These are phyloP conservation scores for Candida pseudoglaebosa DNA, from an alignment of 805 yeast species.

Conservation along the genomic window DNA sequence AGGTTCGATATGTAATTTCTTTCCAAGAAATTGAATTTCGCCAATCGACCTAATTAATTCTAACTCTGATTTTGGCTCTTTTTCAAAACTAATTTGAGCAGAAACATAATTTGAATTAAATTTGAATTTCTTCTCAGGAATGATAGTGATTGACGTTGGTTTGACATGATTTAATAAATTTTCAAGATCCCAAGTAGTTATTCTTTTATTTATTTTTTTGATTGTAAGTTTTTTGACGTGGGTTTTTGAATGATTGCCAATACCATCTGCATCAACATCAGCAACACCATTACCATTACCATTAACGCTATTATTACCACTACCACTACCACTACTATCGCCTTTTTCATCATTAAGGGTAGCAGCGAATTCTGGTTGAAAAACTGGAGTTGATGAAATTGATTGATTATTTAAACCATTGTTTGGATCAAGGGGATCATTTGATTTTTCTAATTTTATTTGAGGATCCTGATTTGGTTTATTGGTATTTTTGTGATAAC, in stretches of 20 bases:
- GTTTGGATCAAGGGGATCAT: not conserved
- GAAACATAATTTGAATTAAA: not conserved
- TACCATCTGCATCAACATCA: no score
- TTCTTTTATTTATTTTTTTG: not conserved
- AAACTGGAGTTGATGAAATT: not conserved
- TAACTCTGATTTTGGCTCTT: not conserved
- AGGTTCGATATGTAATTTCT: not conserved
- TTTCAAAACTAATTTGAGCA: not conserved
- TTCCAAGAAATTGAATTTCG: not conserved
- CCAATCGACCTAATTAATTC: not conserved
- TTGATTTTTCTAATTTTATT: not conserved
- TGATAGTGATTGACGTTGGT: not conserved
- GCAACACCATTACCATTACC: no score
- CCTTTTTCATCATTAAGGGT: no score
- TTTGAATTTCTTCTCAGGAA: not conserved
- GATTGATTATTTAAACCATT: not conserved
- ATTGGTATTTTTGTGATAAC: not conserved
- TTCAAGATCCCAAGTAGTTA: conserved; percentile 1
- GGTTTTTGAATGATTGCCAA: no score
- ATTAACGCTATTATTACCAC: no score
- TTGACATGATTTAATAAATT: not conserved
- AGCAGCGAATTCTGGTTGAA: no score
- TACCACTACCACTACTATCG: not conserved
- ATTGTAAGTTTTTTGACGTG: not conserved
- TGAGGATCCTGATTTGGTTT: not conserved